A percentile compares a stretch with the other conserved stretches of the same genome.
Conservation (phyloP, 192 early-diverging fungal genomes). For the Helicostylum pulchrum region DNA sequence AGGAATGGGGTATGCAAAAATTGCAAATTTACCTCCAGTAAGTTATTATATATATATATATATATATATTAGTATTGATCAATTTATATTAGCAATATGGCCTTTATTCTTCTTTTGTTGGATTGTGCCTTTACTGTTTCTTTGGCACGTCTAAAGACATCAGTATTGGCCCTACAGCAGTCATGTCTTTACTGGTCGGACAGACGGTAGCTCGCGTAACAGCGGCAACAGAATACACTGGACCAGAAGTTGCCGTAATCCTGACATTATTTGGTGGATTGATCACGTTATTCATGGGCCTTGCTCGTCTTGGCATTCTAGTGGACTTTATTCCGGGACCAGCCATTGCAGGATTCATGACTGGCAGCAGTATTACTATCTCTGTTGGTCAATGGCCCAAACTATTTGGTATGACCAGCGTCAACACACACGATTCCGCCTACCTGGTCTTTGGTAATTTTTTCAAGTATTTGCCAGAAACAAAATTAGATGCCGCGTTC, state of each 20-base stretch:
- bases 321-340: conserved; percentile 87
- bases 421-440: conserved; percentile 68
- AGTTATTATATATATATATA: background rate
- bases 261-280: conserved; percentile 75
- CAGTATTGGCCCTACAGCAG: conserved; percentile 66
- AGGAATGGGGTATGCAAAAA: conserved; percentile 65
- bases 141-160: conserved; percentile 75
- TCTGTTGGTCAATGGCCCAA: conserved; percentile 67
- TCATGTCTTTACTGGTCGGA: conserved; percentile 75
- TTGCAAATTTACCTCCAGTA: conserved; percentile 56
- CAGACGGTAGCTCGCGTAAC: conserved; percentile 51
- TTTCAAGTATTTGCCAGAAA: conserved; percentile 37
- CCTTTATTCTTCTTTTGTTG: conserved; percentile 70
- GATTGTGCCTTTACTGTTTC: conserved; percentile 63
- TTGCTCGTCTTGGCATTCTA: conserved; percentile 81
- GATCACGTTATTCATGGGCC: conserved; percentile 65
- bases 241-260: conserved; percentile 59
- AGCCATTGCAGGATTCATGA: conserved; percentile 85
- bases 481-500: conserved; percentile 59
- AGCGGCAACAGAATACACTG: conserved; percentile 65
- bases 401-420: conserved; percentile 71
- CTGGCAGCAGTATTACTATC: conserved; percentile 78
- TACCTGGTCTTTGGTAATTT: conserved; percentile 77
- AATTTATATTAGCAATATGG: background rate
- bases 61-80: background rate